These are phyloP conservation scores for Noccaea caerulescens DNA, from an alignment of 345 rosid species.

Conservation along the genomic window DNA sequence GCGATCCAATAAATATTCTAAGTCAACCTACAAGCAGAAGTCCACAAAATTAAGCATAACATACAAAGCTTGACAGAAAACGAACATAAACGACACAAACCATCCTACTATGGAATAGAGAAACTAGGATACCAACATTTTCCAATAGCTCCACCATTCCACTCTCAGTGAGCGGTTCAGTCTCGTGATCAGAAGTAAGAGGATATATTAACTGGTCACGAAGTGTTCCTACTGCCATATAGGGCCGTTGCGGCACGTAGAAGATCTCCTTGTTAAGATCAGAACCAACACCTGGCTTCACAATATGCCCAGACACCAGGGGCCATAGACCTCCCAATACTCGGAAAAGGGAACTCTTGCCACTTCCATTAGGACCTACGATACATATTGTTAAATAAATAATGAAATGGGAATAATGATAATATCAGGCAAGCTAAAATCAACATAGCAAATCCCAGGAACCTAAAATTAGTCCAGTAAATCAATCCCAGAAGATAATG, in stretches of 20 bases:
- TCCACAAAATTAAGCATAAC: slow-evolving; percentile 19
- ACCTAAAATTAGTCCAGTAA: slow-evolving; percentile 14
- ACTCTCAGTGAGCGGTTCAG: slow-evolving; percentile 63
- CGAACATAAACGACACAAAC: slow-evolving; percentile 25
- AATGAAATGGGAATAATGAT: slow-evolving; percentile 6
- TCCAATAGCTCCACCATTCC: slow-evolving; percentile 90
- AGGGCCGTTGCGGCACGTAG: slow-evolving; percentile 98
- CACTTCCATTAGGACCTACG: slow-evolving; percentile 99
- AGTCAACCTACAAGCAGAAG: slow-evolving; percentile 72
- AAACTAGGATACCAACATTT: slow-evolving; percentile 62
- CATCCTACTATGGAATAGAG: slow-evolving; percentile 19
- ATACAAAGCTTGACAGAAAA: slow-evolving; percentile 13
- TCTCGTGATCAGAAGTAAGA: slow-evolving; percentile 76
- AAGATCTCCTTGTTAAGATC: slow-evolving; percentile 98
- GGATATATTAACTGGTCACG: slow-evolving; percentile 98
- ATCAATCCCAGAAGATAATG: slow-evolving; percentile 22
- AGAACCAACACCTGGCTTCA: slow-evolving; percentile 98
- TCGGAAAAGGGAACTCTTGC: slow-evolving; percentile 99
- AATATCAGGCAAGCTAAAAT: slow-evolving; percentile 6
- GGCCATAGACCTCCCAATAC: slow-evolving; percentile 99
- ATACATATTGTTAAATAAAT: slow-evolving; percentile 34
- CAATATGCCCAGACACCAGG: slow-evolving; percentile 84
- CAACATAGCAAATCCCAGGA: slow-evolving; percentile 1
- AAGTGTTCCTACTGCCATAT: slow-evolving; percentile 98
- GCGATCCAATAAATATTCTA: slow-evolving; percentile 89